These are phyloP conservation scores for Penicillium crustosum DNA, from an alignment of 2,329 filamentous ascomycete species.

Conservation along the genomic window DNA sequence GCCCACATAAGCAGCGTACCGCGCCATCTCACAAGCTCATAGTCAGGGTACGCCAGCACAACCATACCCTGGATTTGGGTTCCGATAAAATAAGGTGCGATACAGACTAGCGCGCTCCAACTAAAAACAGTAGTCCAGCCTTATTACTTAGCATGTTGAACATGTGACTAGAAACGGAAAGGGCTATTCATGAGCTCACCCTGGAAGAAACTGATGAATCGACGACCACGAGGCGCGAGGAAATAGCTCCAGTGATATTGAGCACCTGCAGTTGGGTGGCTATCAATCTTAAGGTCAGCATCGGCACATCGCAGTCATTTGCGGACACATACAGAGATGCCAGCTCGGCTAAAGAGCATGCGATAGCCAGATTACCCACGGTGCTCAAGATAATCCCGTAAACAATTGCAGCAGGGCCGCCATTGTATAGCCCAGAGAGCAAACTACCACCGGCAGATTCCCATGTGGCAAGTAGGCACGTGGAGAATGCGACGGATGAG, in stretches of 20 bases:
- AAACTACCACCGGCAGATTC: too few species aligned
- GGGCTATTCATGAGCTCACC: slow-evolving; percentile 3
- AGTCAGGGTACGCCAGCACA: slow-evolving; percentile 24
- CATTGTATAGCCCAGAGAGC: too few species aligned
- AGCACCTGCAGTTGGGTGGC: slow-evolving; percentile 29
- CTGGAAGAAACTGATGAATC: slow-evolving; percentile 28
- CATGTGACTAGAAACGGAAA: slow-evolving; percentile 1
- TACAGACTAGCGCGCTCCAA: slow-evolving; percentile 33
- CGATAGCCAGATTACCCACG: slow-evolving; percentile 37
- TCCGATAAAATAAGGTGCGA: slow-evolving; percentile 28
- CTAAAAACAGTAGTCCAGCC: slow-evolving; percentile 33
- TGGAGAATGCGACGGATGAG: too few species aligned
- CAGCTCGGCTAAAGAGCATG: slow-evolving; percentile 40
- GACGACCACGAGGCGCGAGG: slow-evolving; percentile 26
- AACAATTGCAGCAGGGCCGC: too few species aligned
- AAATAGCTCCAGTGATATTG: slow-evolving; percentile 41
- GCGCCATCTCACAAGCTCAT: slow-evolving; percentile 25
- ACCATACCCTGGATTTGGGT: slow-evolving; percentile 35
- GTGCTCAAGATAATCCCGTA: slow-evolving; percentile 11
- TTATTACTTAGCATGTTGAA: slow-evolving; percentile 18
- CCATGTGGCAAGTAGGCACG: too few species aligned
- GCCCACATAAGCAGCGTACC: slow-evolving; percentile 52
- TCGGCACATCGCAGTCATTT: background rate
- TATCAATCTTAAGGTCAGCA: slow-evolving; percentile 1
- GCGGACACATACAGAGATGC: slow-evolving; percentile 34